These are phyloP conservation scores for Sicyos baderoa DNA, from an alignment of 306 rosid species.

Conservation along the genomic window DNA sequence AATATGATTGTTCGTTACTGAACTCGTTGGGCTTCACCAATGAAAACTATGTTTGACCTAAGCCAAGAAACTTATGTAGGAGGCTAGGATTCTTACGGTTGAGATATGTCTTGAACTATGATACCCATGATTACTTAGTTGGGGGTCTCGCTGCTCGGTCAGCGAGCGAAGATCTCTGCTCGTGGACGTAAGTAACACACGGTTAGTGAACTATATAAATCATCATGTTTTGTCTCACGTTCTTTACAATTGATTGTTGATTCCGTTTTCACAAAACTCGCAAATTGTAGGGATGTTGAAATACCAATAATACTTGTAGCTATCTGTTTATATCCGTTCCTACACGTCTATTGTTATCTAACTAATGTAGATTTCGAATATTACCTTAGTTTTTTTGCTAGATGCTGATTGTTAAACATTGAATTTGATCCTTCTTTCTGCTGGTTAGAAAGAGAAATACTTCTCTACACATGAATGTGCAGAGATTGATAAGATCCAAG, in stretches of 20 bases:
- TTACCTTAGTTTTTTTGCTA: background rate
- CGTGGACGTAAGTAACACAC: too few relatives aligned
- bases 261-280: too few relatives aligned
- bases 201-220: too few relatives aligned
- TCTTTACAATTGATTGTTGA: too few relatives aligned
- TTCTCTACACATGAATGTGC: too few relatives aligned
- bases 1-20: conserved; percentile 8
- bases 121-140: too few relatives aligned
- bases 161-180: too few relatives aligned
- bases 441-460: too few relatives aligned
- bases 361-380: background rate
- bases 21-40: background rate
- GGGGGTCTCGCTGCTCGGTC: too few relatives aligned
- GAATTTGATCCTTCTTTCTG: background rate
- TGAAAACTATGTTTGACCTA: background rate
- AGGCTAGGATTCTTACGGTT: background rate
- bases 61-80: background rate
- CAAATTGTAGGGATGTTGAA: background rate
- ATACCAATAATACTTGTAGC: background rate
- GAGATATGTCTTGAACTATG: too few relatives aligned
- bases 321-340: background rate
- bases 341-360: background rate
- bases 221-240: too few relatives aligned
- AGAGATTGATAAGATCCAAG: too few relatives aligned
- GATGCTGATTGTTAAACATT: background rate